These are phyloP conservation scores for Yamadazyma paraphyllophila DNA, from an alignment of 805 yeast genomes.

Conservation along the genomic window DNA sequence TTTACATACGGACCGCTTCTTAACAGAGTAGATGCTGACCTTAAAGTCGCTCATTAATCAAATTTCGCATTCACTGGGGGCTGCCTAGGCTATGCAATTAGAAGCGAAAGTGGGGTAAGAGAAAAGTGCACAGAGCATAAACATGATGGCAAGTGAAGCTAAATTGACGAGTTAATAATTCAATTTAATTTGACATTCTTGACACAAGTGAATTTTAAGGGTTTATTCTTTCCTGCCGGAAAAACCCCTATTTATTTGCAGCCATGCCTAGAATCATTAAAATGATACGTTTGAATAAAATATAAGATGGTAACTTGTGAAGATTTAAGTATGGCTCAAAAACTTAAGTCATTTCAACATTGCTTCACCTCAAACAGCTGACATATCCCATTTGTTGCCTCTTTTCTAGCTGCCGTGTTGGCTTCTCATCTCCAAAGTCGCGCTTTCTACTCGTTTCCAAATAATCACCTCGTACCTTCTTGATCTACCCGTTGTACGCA, in stretches of 20 bases:
- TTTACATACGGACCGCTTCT: constrained; percentile 2
- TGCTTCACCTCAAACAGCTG: no score
- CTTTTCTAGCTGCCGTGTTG: no score
- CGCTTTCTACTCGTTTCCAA: no score
- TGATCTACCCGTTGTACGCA: background rate
- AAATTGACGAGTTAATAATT: background rate
- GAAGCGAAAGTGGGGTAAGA: background rate
- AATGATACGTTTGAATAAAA: no score
- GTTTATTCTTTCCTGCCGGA: no score
- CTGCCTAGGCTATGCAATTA: background rate
- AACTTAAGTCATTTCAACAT: no score
- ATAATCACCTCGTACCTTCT: no score
- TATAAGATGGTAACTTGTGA: no score
- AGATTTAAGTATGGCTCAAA: no score
- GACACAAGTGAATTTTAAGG: no score
- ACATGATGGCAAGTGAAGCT: background rate
- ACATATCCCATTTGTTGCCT: no score
- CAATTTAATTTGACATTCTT: background rate
- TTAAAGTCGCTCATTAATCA: background rate
- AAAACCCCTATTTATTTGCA: constrained; percentile 2
- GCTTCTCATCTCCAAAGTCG: no score
- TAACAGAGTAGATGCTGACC: background rate
- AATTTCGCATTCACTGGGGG: background rate
- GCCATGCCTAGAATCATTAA: background rate
- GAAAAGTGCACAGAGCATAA: background rate